Conservation (phyloP, 306 rosid genomes). For the Spatholobus suberectus region DNA sequence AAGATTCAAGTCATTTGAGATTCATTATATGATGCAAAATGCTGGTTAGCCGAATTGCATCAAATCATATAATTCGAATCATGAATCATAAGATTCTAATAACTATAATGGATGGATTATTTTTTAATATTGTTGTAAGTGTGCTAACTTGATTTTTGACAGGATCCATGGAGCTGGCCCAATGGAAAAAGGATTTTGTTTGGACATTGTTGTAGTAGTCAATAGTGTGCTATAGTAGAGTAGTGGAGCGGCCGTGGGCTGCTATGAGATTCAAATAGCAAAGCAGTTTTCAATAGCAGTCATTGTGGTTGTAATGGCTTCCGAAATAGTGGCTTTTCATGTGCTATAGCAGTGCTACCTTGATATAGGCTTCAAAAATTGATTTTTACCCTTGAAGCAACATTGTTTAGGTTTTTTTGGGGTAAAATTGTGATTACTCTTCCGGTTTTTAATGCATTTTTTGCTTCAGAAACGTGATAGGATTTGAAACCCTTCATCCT, state of each 20-base stretch:
- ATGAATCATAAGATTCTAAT: background rate
- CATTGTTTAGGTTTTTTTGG: background rate
- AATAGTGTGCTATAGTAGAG: background rate
- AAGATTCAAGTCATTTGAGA: background rate
- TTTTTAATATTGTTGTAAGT: background rate
- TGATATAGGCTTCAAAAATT: background rate
- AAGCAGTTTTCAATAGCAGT: background rate
- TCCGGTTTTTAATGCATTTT: background rate
- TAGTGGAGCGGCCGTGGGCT: background rate
- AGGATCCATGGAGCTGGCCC: background rate
- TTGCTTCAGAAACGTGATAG: background rate
- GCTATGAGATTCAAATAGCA: background rate
- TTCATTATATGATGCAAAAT: background rate
- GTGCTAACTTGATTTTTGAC: background rate
- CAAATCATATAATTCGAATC: background rate
- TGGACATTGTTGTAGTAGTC: background rate
- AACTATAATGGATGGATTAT: background rate
- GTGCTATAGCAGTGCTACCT: background rate
- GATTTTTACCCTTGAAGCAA: background rate
- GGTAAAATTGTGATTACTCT: background rate
- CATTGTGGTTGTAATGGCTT: background rate
- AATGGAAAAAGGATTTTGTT: background rate
- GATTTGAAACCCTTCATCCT: background rate
- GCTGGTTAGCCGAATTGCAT: background rate
- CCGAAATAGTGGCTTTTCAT: background rate